These are phyloP conservation scores for Sideroxylon spinosum DNA, from an alignment of 179 eudicot species.

Conservation along the genomic window DNA sequence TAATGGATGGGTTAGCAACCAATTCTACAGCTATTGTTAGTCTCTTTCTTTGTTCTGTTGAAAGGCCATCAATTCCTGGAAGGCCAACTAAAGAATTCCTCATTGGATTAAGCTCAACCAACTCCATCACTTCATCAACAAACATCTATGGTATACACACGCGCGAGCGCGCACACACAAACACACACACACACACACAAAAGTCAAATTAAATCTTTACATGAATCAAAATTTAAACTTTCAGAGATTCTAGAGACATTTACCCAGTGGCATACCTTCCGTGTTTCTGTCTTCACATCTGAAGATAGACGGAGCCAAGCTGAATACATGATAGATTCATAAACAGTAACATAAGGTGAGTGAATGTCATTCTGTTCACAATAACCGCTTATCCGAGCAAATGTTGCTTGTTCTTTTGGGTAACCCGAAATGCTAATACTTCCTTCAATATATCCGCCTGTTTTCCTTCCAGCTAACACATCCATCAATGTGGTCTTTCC, in stretches of 20 bases:
- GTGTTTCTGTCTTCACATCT: constrained; percentile 39
- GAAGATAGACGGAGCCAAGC: constrained; percentile 74
- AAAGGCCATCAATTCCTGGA: constrained; percentile 60
- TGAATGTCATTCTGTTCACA: constrained; percentile 83
- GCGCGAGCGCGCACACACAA: too few relatives aligned
- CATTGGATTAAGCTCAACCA: constrained; percentile 58
- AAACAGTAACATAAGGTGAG: constrained; percentile 77
- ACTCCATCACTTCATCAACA: constrained; percentile 65
- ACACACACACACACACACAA: too few relatives aligned
- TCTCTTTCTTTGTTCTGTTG: constrained; percentile 70
- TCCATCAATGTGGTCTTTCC: constrained; percentile 88
- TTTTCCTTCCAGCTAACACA: constrained; percentile 77
- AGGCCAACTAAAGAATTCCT: constrained; percentile 56
- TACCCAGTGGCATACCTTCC: constrained; percentile 36
- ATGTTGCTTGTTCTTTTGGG: constrained; percentile 73
- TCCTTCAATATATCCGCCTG: constrained; percentile 68
- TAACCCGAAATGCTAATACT: constrained; percentile 62
- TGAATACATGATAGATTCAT: constrained; percentile 74
- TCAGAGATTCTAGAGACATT: background rate
- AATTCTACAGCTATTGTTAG: constrained; percentile 70
- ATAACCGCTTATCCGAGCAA: constrained; percentile 74
- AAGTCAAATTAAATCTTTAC: background rate
- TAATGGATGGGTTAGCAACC: constrained; percentile 72
- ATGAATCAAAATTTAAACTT: background rate
- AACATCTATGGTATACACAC: constrained; percentile 53